phyloP scores from a whole-genome alignment of 129 eudicot genomes.

The sunflower (Helianthus annuus) region DNA sequence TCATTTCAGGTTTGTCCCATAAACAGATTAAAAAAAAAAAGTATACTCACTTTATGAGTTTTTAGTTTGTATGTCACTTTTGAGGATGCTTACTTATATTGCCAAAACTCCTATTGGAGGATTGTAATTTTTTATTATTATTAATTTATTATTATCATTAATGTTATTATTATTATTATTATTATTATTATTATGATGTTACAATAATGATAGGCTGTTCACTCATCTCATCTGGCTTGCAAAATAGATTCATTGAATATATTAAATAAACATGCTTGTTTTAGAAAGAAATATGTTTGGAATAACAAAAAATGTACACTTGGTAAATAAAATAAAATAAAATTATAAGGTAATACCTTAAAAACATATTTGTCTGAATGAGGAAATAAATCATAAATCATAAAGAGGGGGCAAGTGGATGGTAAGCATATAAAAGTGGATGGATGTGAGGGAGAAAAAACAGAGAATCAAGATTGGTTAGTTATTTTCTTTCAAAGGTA shows the following conservation, averaged over 20 bases:
- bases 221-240: background rate
- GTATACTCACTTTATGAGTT: too few relatives aligned
- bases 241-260: background rate
- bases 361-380: too few relatives aligned
- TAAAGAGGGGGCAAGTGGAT: background rate
- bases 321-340: too few relatives aligned
- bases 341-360: too few relatives aligned
- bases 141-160: too few relatives aligned
- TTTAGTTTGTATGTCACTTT: background rate
- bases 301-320: background rate
- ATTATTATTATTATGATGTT: too few relatives aligned
- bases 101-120: background rate
- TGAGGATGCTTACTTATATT: background rate
- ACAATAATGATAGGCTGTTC: background rate
- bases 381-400: too few relatives aligned
- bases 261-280: background rate
- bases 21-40: background rate
- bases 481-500: background rate
- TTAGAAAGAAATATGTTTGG: background rate
- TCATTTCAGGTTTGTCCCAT: background rate
- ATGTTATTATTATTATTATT: too few relatives aligned
- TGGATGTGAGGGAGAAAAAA: background rate
- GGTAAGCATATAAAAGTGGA: slow-evolving; percentile 7
- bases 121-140: background rate
- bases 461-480: slow-evolving; percentile 2